Evolutionary conservation across 306 rosid genomes (phyloP).

Genomic region (Rosa persica): DNA sequence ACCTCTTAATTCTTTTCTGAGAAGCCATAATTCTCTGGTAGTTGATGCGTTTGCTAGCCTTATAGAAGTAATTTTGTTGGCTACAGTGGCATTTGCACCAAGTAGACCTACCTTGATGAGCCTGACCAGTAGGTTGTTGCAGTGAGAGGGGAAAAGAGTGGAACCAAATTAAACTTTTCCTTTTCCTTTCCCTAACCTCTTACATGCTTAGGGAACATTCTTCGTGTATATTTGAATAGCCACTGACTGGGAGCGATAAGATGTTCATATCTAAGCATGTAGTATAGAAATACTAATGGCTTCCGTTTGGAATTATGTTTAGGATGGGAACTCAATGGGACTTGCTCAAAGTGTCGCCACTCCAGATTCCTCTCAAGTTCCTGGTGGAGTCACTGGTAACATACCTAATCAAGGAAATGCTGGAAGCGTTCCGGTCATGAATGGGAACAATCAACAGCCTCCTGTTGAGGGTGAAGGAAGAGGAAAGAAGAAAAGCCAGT

Average conservation of each 20-base stretch:
- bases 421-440: slow-evolving; percentile 38
- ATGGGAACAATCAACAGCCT: slow-evolving; percentile 46
- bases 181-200: not conserved
- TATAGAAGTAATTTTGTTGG: slow-evolving; percentile 3
- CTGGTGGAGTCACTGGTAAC: slow-evolving; percentile 32
- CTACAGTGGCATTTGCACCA: not conserved
- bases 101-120: not conserved
- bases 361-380: slow-evolving; percentile 44
- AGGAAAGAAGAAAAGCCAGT: slow-evolving; percentile 66
- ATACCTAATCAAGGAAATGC: slow-evolving; percentile 41
- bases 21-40: not conserved
- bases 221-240: not conserved
- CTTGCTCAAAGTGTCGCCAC: slow-evolving; percentile 36
- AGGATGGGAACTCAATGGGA: slow-evolving; percentile 55
- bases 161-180: not conserved
- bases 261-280: not conserved
- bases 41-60: not conserved
- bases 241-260: not conserved
- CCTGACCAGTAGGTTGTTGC: not conserved
- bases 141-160: not conserved
- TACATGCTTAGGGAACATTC: not conserved
- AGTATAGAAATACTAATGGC: slow-evolving; percentile 2
- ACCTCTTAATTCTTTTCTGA: not conserved
- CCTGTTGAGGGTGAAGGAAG: slow-evolving; percentile 63
- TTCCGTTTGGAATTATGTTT: slow-evolving; percentile 32